Percentiles rank a stretch among this genome's conserved stretches.
Conservation (phyloP, 495 filamentous ascomycete species). For the Trichoderma asperelloides region DNA sequence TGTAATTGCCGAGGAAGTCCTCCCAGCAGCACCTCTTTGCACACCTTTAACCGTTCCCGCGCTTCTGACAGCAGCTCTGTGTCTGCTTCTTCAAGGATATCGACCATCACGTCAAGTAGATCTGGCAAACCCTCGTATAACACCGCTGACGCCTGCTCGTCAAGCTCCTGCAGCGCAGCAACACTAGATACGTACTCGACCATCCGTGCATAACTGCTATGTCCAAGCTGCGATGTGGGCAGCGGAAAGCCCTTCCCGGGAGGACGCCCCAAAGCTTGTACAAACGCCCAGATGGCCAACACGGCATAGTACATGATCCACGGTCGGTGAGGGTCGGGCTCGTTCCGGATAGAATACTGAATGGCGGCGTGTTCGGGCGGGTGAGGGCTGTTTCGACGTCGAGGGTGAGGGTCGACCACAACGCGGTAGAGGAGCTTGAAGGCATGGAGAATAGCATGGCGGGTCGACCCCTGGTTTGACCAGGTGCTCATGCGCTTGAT, state of each 20-base stretch:
- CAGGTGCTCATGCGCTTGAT: constrained; percentile 75
- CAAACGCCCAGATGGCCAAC: constrained; percentile 88
- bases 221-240: constrained; percentile 14
- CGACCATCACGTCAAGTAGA: constrained; percentile 32
- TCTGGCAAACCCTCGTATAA: constrained; percentile 35
- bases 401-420: constrained; percentile 46
- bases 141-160: constrained; percentile 20
- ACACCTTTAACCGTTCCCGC: constrained; percentile 28
- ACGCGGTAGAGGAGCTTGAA: constrained; percentile 77
- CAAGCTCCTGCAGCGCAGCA: constrained; percentile 29
- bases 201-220: constrained; percentile 23
- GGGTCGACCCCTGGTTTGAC: constrained; percentile 73
- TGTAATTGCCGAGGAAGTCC: not conserved
- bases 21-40: constrained; percentile 33
- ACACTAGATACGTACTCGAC: constrained; percentile 34
- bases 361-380: constrained; percentile 19
- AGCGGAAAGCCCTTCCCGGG: constrained; percentile 41
- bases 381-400: constrained; percentile 22
- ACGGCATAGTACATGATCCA: constrained; percentile 95
- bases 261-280: constrained; percentile 51
- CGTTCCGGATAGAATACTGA: constrained; percentile 71
- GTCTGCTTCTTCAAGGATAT: constrained; percentile 33
- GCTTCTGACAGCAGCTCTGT: constrained; percentile 38
- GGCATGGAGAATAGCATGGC: constrained; percentile 87
- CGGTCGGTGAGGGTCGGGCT: constrained; percentile 81